Conservation (phyloP, 2,329 filamentous ascomycete species). For the Bipolaris cookei region DNA sequence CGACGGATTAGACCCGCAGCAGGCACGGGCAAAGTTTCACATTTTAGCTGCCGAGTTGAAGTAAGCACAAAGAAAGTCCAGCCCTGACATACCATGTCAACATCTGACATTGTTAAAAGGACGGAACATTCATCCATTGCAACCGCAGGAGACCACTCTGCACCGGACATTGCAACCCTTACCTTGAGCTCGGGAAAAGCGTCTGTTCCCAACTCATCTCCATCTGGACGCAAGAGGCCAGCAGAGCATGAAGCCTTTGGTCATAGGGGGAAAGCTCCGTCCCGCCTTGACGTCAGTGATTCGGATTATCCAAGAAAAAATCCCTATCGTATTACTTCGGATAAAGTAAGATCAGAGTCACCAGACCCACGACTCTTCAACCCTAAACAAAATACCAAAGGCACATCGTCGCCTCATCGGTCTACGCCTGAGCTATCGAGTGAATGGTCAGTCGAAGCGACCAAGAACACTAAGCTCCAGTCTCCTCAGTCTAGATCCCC, state of each 20-base stretch:
- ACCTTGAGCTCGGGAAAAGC: slow-evolving; percentile 32
- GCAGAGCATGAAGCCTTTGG: slow-evolving; percentile 37
- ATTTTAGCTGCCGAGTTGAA: slow-evolving; percentile 19
- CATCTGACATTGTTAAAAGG: slow-evolving; percentile 25
- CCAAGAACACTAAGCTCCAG: slow-evolving; percentile 27
- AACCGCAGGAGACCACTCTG: slow-evolving; percentile 34
- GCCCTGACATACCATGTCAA: slow-evolving; percentile 1
- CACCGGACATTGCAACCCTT: slow-evolving; percentile 40
- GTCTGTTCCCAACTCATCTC: slow-evolving; percentile 31
- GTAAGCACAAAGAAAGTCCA: slow-evolving; percentile 19
- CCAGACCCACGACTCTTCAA: slow-evolving; percentile 33
- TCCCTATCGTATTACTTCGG: slow-evolving; percentile 20
- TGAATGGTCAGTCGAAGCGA: slow-evolving; percentile 32
- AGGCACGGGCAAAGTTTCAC: slow-evolving; percentile 32
- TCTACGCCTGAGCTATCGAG: slow-evolving; percentile 33
- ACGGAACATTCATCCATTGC: slow-evolving; percentile 34
- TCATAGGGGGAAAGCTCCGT: slow-evolving; percentile 33
- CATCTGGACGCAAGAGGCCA: slow-evolving; percentile 36
- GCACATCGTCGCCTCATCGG: slow-evolving; percentile 23
- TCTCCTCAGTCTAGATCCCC: slow-evolving; percentile 20
- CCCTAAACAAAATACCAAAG: slow-evolving; percentile 23
- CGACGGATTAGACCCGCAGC: slow-evolving; percentile 21
- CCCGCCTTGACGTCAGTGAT: slow-evolving; percentile 34
- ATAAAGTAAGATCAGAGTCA: slow-evolving; percentile 25
- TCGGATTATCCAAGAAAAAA: slow-evolving; percentile 36